A percentile compares a stretch with the other conserved stretches of the same genome.
phyloP scores from a whole-genome alignment of 768 basidiomycete genomes.

The Rhizopogon vinicolor region DNA sequence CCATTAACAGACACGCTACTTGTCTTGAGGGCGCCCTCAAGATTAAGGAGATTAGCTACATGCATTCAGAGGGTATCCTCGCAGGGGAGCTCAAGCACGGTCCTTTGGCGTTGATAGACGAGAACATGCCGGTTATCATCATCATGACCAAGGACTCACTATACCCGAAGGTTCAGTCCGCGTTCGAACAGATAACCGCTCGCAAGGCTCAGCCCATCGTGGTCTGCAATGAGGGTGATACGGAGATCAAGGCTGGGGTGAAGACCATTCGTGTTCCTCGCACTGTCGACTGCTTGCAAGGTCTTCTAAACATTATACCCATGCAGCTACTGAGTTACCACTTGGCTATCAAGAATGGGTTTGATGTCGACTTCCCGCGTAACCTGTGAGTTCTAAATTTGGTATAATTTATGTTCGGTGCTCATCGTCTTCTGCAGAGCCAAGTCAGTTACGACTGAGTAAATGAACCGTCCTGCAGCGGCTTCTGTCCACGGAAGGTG shows the following conservation, averaged over 20 bases:
- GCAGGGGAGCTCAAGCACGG: slow-evolving; percentile 99
- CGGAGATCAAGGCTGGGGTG: slow-evolving; percentile 63
- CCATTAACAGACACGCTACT: slow-evolving; percentile 68
- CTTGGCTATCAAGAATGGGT: slow-evolving; percentile 91
- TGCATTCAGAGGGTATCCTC: slow-evolving; percentile 67
- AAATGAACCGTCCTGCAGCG: slow-evolving; percentile 17
- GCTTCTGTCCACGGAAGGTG: not conserved
- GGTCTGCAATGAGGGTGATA: slow-evolving; percentile 91
- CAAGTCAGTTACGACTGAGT: slow-evolving; percentile 75
- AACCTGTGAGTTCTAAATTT: slow-evolving; percentile 64
- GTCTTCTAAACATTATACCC: slow-evolving; percentile 93
- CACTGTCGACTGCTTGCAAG: slow-evolving; percentile 94
- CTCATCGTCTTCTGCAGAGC: slow-evolving; percentile 40
- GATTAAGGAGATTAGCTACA: slow-evolving; percentile 98
- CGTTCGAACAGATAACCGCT: slow-evolving; percentile 95
- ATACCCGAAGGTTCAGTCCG: slow-evolving; percentile 97
- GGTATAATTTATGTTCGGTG: slow-evolving; percentile 1
- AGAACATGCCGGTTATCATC: slow-evolving; percentile 98
- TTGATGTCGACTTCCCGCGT: slow-evolving; percentile 97
- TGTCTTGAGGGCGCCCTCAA: slow-evolving; percentile 98
- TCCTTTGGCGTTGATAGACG: slow-evolving; percentile 94
- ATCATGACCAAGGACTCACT: slow-evolving; percentile 99
- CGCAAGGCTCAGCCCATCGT: slow-evolving; percentile 95
- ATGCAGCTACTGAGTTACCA: slow-evolving; percentile 96
- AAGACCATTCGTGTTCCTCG: slow-evolving; percentile 93